Base-by-base conservation (phyloP, 495 filamentous ascomycete genomes). In the Staphylotrichum tortipilum region DNA sequence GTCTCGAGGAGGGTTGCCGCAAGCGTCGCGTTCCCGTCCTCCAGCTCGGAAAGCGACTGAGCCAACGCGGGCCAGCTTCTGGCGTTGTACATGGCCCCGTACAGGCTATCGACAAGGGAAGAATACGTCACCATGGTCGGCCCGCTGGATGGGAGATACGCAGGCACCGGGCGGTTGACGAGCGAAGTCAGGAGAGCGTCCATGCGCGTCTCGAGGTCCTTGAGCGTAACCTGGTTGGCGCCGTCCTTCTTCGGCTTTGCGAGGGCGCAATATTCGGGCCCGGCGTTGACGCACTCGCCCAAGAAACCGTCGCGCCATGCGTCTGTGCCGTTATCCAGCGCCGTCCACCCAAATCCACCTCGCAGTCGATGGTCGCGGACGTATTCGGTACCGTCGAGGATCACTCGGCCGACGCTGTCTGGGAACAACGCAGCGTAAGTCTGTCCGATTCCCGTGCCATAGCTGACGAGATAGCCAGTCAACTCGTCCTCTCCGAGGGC, bases 391-490 rank as follows among this genome's bases (percentile, higher is more conserved):
- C 71, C 73, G 42, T 78, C 73, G 3, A 78, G 56, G 18, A 76
- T 68, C 37, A 75, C 55, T 9, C 72, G 65, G 14, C 71, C 74
- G 3, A 71, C 71, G 42, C 63, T 68, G 49, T 64, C 58, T 8
- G 73, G 73, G 28, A 73, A 76, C 69, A 71, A 73, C 31, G 64
- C 61, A 34, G 64, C 72, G 56, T 74, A 77, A 12, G 65, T 87
- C 60, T 78, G 68, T 0, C 82, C 83, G 4, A 86, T 75, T 4
- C 81, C 63, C 2, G 81, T 83, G 3, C 83, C 84, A 55, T 86
- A 86, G n/a, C 78, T 82, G 14, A 84, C 75, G 9, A 84, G 77
- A 69, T 83, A 83, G 40, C 78, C 84, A 6, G 78, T 69, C 17
- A 85, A 18, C 43, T 72, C 68, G 18, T 68, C 64, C 54, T 76